These are phyloP conservation scores for Solanum megistacrolobum DNA, from an alignment of 257 asterid species.

Conservation along the genomic window DNA sequence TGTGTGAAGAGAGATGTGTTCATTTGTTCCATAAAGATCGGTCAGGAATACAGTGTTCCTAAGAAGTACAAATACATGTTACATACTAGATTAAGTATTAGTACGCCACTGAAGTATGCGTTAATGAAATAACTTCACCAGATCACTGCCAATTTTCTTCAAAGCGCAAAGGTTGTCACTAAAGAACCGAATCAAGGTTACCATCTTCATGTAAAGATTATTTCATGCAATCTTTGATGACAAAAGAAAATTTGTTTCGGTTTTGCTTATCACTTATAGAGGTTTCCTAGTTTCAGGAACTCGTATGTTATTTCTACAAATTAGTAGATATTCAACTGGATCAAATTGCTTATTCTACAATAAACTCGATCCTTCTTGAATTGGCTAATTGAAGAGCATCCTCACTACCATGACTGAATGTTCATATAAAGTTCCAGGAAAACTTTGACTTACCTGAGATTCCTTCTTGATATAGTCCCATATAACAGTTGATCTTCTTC, in stretches of 20 bases:
- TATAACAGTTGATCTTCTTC: background rate
- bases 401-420: background rate
- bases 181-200: background rate
- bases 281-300: background rate
- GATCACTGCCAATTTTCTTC: background rate
- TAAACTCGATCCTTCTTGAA: background rate
- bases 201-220: background rate
- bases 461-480: background rate
- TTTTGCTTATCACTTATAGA: background rate
- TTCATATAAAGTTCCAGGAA: background rate
- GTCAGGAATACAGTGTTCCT: background rate
- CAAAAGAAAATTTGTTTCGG: background rate
- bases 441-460: background rate
- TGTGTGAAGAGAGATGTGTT: background rate
- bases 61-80: background rate
- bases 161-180: background rate
- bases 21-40: background rate
- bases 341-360: background rate
- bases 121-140: background rate
- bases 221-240: background rate
- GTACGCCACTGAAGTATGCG: background rate
- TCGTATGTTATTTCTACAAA: background rate
- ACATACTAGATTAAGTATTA: background rate
- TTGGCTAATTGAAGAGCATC: background rate
- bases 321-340: background rate